Evolutionary conservation across 768 basidiomycete species (phyloP), one percentile per base, ranked within the genome.

Genomic region (Xanthoconium purpureum): DNA sequence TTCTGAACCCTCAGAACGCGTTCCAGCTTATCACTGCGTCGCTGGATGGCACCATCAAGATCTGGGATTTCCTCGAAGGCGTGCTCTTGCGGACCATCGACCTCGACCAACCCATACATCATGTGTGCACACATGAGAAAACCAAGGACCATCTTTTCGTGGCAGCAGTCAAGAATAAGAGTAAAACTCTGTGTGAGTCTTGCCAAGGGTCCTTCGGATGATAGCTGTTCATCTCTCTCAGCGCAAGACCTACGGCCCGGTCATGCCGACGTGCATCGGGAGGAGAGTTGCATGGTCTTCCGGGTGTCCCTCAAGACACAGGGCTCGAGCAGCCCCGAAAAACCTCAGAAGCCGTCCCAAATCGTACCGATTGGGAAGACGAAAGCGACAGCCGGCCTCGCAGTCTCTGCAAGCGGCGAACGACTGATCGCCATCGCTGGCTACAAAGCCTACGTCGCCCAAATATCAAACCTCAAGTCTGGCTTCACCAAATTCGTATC

Each of bases 11-110:
- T 14, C 80, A 85, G 59, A 98, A 97, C 72, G 78, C 84, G 28
- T 90, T 93, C 60, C 97, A 98, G 70, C 73, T 99, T 60, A 84
- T 98, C 60, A 93, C 93, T 12, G 87, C 84, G 47, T 91, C 91
- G 9, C 65, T 85, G 56, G 89, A 94, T 62, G 96, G 94, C n/a
- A 80, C 79, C 36, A 73, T 98, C 59, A 83, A 90, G 68, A 74
- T 97, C 28, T 99, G 97, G 97, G 94, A 98, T 73, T 95, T 89
- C 71, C 74, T 95, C 37, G 94, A 97, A 56, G 94, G 87, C 6
- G 76, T 79, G 9, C 74, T 97, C 12, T 75, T 98, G 56, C 84
- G 85, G 57, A 90, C 87, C 3, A 81, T 97, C 59, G 78, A 83
- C 54, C 66, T 93, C 43, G 78, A 78, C 30, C 82, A 88, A 56